Conservation (phyloP, 768 basidiomycete genomes). For the Candolleomyces aberdarensis region DNA sequence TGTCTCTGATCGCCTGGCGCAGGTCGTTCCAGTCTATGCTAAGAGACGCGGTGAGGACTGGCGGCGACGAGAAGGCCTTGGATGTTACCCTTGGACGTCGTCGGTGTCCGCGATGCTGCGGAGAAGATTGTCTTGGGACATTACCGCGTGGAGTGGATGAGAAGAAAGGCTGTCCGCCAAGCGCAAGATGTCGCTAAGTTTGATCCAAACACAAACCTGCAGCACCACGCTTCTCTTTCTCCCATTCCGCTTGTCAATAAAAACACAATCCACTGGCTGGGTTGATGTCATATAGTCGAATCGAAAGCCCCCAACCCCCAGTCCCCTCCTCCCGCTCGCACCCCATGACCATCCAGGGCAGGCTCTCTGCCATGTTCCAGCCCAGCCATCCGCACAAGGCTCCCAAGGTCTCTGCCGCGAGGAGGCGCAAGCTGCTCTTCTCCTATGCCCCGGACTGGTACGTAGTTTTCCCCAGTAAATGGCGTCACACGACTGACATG, state of each 20-base stretch:
- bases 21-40: constrained; percentile 71
- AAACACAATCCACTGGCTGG: background rate
- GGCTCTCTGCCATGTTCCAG: background rate
- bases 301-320: background rate
- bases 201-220: background rate
- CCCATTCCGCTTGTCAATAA: background rate
- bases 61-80: background rate
- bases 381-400: constrained; percentile 1
- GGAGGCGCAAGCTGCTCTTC: constrained; percentile 43
- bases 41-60: constrained; percentile 12
- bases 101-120: constrained; percentile 66
- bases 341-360: background rate
- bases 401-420: constrained; percentile 21
- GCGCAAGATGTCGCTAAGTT: background rate
- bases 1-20: constrained; percentile 70
- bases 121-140: constrained; percentile 41
- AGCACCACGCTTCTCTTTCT: background rate
- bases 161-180: background rate
- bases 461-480: constrained; percentile 15
- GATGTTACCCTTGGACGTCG: constrained; percentile 46
- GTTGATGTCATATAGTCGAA: constrained; percentile 11
- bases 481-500: constrained; percentile 6
- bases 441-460: constrained; percentile 82
- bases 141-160: background rate
- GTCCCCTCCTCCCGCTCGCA: background rate